Base-by-base conservation (phyloP, 1,284 basidiomycete species). In the Fistulina hepatica region DNA sequence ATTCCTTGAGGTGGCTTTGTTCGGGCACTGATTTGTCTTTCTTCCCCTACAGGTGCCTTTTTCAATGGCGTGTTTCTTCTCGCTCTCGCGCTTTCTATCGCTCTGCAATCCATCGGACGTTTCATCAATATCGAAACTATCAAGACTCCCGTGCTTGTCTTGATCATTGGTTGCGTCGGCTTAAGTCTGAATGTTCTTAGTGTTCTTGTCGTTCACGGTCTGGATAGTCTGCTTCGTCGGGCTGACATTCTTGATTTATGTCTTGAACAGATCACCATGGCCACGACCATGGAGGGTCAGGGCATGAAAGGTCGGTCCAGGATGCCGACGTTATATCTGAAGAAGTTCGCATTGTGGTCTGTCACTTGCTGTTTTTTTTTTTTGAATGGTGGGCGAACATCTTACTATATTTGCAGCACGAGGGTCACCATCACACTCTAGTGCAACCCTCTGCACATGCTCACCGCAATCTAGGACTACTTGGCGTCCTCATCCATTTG, bases 11-110 rank as follows among this genome's bases (percentile, higher is more conserved):
- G n/a, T n/a, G n/a, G n/a, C n/a, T n/a, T n/a, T n/a, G n/a, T n/a
- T n/a, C n/a, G n/a, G n/a, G n/a, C n/a, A n/a, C n/a, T n/a, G n/a
- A n/a, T n/a, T 20, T 8, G 16, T 41, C 21, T 33, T 32, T 43
- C n/a, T 31, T 27, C 25, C 25, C 46, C 21, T 20, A 10, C 36
- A 69, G 67, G 67, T 31, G 64, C 66, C 16, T 70, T 70, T 47
- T 70, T 70, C 55, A 69, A 70, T 43, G 66, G 66, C 10, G 65
- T 70, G 12, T 70, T 70, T 45, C 59, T 70, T 4, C 53, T 70
- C 20, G 66, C 66, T 2, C 52, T 70, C 36, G 66, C 64, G 2
- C 55, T 70, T 15, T 67, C 65, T 17, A 68, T 70, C 20, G 60
- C 63, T 36, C 54, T 70, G 8, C 66, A 69, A 52, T 67, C 66